Conservation (phyloP, 2,329 filamentous ascomycete genomes). For the Fusarium sp. region DNA sequence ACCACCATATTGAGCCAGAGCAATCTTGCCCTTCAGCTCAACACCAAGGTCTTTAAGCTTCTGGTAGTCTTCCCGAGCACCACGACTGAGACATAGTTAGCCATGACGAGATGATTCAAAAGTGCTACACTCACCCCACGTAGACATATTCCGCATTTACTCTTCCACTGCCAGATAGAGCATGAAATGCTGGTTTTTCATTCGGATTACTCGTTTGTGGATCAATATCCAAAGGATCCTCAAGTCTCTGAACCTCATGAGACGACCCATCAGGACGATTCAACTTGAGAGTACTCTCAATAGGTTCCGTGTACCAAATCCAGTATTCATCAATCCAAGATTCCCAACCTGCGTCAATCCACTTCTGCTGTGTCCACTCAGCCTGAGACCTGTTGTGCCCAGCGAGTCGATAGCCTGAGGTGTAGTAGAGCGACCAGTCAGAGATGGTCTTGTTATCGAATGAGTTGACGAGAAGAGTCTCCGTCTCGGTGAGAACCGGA, state of each 20-base stretch:
- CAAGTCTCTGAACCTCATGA: slow-evolving; percentile 31
- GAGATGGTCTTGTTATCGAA: slow-evolving; percentile 35
- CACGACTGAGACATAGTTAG: slow-evolving; percentile 6
- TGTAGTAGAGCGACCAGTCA: slow-evolving; percentile 41
- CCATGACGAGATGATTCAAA: fast-evolving
- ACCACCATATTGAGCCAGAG: slow-evolving; percentile 19
- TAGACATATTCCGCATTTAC: slow-evolving; percentile 33
- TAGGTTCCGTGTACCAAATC: slow-evolving; percentile 38
- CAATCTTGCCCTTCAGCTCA: slow-evolving; percentile 27
- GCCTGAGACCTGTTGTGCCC: slow-evolving; percentile 36
- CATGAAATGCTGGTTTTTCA: slow-evolving; percentile 29
- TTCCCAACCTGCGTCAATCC: slow-evolving; percentile 37
- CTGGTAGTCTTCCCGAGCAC: slow-evolving; percentile 19
- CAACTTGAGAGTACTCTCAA: slow-evolving; percentile 36
- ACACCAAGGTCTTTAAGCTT: slow-evolving; percentile 29
- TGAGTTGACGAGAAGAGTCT: slow-evolving; percentile 26
- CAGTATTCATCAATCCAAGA: slow-evolving; percentile 41
- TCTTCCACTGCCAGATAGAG: slow-evolving; percentile 10
- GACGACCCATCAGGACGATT: slow-evolving; percentile 26
- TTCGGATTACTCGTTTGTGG: slow-evolving; percentile 23
- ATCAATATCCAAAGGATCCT: slow-evolving; percentile 35
- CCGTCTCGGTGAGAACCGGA: slow-evolving; percentile 10
- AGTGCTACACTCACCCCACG: slow-evolving; percentile 6
- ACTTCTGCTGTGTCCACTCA: slow-evolving; percentile 40
- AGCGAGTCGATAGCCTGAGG: slow-evolving; percentile 37